These are phyloP conservation scores for Dothiorella sarmentorum DNA, from an alignment of 2,329 filamentous ascomycete species.

Conservation along the genomic window DNA sequence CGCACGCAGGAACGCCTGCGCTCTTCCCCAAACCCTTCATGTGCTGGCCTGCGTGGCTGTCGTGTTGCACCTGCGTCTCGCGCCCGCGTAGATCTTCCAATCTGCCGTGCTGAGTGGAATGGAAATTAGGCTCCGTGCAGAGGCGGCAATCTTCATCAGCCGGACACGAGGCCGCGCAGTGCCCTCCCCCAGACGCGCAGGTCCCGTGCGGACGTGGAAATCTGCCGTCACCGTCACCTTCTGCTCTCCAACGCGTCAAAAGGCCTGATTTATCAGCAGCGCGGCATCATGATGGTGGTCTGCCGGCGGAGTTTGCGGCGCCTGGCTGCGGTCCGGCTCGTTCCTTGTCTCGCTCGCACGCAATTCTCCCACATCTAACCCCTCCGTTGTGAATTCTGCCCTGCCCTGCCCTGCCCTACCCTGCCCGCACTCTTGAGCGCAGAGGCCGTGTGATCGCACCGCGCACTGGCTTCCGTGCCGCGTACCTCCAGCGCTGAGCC, in stretches of 20 bases:
- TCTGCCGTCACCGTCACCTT: neutral
- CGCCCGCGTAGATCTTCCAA: neutral
- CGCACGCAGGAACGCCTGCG: neutral
- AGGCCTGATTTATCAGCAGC: slow-evolving; percentile 6
- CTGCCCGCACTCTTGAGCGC: neutral
- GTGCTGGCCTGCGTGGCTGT: neutral
- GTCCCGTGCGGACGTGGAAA: neutral
- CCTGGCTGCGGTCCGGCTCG: slow-evolving; percentile 1
- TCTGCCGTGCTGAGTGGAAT: slow-evolving; percentile 1
- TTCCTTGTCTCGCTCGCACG: neutral
- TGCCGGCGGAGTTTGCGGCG: neutral
- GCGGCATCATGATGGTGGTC: neutral
- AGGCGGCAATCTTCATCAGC: slow-evolving; percentile 5
- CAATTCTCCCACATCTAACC: neutral
- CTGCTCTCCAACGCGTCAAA: neutral
- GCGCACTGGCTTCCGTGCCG: slow-evolving; percentile 3
- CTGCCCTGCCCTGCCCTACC: neutral
- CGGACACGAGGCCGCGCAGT: no score
- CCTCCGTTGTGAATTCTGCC: neutral
- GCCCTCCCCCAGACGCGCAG: neutral
- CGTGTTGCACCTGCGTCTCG: neutral
- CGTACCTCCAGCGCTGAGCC: neutral
- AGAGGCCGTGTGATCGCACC: slow-evolving; percentile 9
- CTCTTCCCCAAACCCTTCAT: no score
- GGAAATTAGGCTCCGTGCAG: slow-evolving; percentile 2